These are phyloP conservation scores for Diaporthe caulivora DNA, from an alignment of 2,329 filamentous ascomycete species.

Conservation along the genomic window DNA sequence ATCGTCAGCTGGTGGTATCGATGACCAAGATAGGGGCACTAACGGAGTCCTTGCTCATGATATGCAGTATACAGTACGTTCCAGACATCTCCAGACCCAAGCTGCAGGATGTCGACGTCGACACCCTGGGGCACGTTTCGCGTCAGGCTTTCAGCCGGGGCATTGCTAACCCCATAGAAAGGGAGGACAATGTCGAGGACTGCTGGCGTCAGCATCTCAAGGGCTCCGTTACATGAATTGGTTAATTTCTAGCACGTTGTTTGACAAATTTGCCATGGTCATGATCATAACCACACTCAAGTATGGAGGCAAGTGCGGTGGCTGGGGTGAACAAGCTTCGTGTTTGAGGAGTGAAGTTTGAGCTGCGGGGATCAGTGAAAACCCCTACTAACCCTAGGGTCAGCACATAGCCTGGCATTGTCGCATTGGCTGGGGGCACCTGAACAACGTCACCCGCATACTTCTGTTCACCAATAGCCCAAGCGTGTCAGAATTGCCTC, in stretches of 20 bases:
- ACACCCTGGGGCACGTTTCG: slow-evolving; percentile 60
- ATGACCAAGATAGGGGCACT: slow-evolving; percentile 35
- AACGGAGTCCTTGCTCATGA: slow-evolving; percentile 53
- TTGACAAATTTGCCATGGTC: background rate
- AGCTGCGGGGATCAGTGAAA: background rate
- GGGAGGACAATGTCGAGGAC: slow-evolving; percentile 48
- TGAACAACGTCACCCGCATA: no score
- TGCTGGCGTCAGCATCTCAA: slow-evolving; percentile 53
- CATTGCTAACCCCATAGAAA: slow-evolving; percentile 66
- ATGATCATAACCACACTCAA: no score
- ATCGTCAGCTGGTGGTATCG: slow-evolving; percentile 42
- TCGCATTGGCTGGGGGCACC: no score
- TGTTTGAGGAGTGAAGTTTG: background rate
- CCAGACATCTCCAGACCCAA: slow-evolving; percentile 69
- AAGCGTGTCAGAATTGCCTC: no score
- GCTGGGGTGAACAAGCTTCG: background rate
- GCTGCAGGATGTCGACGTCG: slow-evolving; percentile 63
- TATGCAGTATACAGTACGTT: slow-evolving; percentile 68
- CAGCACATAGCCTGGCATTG: background rate
- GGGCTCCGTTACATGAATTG: background rate
- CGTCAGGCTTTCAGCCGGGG: slow-evolving; percentile 63
- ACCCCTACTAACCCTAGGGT: background rate
- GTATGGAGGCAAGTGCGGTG: background rate
- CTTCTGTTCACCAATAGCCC: background rate
- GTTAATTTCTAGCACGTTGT: background rate